Conservation (phyloP, 1,284 basidiomycete genomes). For the Xanthoconium separans region DNA sequence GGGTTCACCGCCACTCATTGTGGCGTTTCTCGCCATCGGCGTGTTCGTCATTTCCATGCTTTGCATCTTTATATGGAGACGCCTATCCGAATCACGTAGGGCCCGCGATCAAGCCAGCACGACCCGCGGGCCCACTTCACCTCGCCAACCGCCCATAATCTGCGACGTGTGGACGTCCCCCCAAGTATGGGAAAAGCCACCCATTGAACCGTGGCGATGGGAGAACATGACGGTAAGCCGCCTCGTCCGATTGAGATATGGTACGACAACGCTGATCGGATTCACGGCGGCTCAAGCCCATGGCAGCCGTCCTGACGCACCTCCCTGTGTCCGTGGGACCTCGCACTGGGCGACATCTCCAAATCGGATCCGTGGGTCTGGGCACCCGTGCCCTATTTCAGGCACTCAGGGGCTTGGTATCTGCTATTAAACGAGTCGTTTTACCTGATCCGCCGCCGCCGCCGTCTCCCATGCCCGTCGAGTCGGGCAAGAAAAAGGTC, state of each 20-base stretch:
- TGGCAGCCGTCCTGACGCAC: conserved; percentile 17
- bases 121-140: not conserved
- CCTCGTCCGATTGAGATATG: not conserved
- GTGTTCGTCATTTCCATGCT: conserved; percentile 43
- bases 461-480: not conserved
- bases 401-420: not conserved
- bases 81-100: conserved; percentile 30
- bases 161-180: conserved; percentile 42
- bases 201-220: conserved; percentile 23
- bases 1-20: conserved; percentile 45
- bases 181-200: not conserved
- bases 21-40: conserved; percentile 51
- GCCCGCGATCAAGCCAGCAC: not conserved
- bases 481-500: not conserved
- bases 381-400: not conserved
- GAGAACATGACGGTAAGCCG: conserved; percentile 29
- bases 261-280: not conserved
- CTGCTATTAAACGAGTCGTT: conserved; percentile 8
- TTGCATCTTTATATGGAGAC: conserved; percentile 43
- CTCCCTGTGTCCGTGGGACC: not conserved
- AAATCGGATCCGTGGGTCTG: not conserved
- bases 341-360: not conserved
- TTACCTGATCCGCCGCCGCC: not conserved
- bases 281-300: conserved; percentile 14
- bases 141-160: conserved; percentile 36